Base-by-base conservation (phyloP, 2,329 filamentous ascomycete genomes). In the Talaromyces piceae region DNA sequence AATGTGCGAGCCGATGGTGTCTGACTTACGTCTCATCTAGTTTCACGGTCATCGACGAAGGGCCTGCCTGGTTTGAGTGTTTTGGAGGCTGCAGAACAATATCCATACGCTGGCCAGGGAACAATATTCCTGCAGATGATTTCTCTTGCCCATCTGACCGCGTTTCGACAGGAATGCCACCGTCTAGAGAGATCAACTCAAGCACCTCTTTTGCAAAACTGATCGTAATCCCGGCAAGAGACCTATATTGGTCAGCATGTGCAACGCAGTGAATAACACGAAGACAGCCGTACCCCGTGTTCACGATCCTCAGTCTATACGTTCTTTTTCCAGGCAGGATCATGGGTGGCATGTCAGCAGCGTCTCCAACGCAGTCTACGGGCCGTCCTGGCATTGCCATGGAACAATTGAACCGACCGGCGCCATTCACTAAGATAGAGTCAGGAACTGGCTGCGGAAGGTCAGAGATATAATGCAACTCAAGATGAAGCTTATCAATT, bases 381-480 rank as follows among this genome's bases (percentile, higher is more conserved):
- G 73, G 74, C 4, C 68, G 61, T 16, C 71, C 71, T 47, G 71
- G 69, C 1, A 73, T 66, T 13, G 72, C 72, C 67, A 69, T 71
- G 1, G 67, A 67, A 56, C 75, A 78, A 20, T 71, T 59, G 50
- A 75, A 78, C 5, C 56, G 54, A 1, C 76, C 76, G 4, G 57
- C 58, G 18, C 74, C 75, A 54, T 78, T 77, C 25, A 78, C 58
- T 1, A 78, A 55, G 1, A 78, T 54, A 0, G 73, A 76, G 49
- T 76, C 73, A 2, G 76, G 75, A 7, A 73, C 70, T 3, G 75
- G 75, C 72, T 77, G 49, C 18, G 31, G 5, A 8, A n/a, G 3
- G 16, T 53, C 16, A 53, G 46, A 9, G 22, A 12, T 8, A 16
- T n/a, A 8, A 12, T 28, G 12, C 37, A 12, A n/a, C n/a, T 9